Evolutionary conservation across 306 rosid genomes (phyloP), one percentile per base, ranked within the genome.

Genomic region (Prunus campanulata): DNA sequence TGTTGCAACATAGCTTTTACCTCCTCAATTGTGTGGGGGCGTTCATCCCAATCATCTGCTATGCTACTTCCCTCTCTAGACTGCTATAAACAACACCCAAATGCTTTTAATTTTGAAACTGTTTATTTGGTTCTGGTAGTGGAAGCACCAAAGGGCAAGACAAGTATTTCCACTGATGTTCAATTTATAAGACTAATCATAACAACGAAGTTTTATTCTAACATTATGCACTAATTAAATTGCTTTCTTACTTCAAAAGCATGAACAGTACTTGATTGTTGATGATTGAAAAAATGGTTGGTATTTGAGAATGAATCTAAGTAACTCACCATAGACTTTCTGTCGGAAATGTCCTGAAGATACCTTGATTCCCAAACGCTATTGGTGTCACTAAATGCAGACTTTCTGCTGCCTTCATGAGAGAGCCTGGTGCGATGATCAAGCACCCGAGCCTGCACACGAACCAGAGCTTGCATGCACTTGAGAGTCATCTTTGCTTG

Each of bases 401-500:
- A 95, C 80, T 89, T 90, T 84, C 99, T 84, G 52, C 92, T 86
- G 11, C 97, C 96, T 19, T 95, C 97, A 51, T 85, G 85, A 13
- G 97, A 91, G 54, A 91, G 90, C 82, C 92, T 82, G 78, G 83
- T 83, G 35, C 99, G 86, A 25, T 91, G 93, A 70, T 92, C 99
- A 61, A 95, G 93, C 14, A 92, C 97, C 63, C 95, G 80, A 10
- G 96, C 86, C 72, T 95, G 99, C 30, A 95, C 97, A 74, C 99
- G 79, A 73, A 95, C 97, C 80, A 95, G 76, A 67, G 98, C 97
- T 70, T 92, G 95, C 98, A 92, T 95, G 89, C 99, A 92, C 59
- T 87, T 68, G 16, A 95, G 91, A 0, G 99, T 95, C 91, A 90
- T 92, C 88, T 95, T 92, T 3, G 99, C 99, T 67, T 95, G 99